These are phyloP conservation scores for Amoeboaphelidium protococcarum DNA, from an alignment of 371 early-diverging fungal genomes.

Conservation along the genomic window DNA sequence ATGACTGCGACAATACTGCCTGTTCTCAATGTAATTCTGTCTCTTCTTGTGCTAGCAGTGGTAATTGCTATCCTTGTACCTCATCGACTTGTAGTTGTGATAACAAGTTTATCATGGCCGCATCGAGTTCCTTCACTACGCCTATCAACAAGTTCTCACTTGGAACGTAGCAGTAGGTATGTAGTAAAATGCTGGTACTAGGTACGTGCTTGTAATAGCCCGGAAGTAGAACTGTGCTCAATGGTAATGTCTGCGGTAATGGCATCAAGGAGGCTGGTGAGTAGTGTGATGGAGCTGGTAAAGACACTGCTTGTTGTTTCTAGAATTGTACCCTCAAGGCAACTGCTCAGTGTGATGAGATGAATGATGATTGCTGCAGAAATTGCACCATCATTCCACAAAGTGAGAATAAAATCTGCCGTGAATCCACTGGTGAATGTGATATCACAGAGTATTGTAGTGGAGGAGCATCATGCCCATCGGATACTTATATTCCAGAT, in stretches of 20 bases:
- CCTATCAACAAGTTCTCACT: slow-evolving; percentile 40
- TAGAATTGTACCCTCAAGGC: slow-evolving; percentile 2
- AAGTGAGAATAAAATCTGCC: neutral
- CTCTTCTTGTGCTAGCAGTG: too few species aligned
- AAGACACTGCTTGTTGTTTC: slow-evolving; percentile 1
- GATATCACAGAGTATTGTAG: neutral
- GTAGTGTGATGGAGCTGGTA: slow-evolving; percentile 4
- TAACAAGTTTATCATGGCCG: slow-evolving; percentile 16
- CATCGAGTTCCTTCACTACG: slow-evolving; percentile 44
- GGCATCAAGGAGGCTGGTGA: slow-evolving; percentile 3
- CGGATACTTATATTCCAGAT: neutral
- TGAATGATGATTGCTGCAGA: neutral
- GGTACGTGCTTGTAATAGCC: slow-evolving; percentile 4
- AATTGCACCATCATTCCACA: neutral
- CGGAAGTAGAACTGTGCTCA: neutral
- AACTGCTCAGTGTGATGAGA: slow-evolving; percentile 1
- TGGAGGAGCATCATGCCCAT: neutral
- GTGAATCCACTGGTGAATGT: neutral
- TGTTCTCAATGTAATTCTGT: too few species aligned
- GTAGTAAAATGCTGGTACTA: slow-evolving; percentile 18
- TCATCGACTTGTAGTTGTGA: neutral
- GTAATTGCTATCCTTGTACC: neutral
- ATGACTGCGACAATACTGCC: slow-evolving; percentile 28
- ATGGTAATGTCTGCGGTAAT: slow-evolving; percentile 1
- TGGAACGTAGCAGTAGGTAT: slow-evolving; percentile 42